These are phyloP conservation scores for Blastomyces percursus DNA, from an alignment of 2,329 filamentous ascomycete species.

Conservation along the genomic window DNA sequence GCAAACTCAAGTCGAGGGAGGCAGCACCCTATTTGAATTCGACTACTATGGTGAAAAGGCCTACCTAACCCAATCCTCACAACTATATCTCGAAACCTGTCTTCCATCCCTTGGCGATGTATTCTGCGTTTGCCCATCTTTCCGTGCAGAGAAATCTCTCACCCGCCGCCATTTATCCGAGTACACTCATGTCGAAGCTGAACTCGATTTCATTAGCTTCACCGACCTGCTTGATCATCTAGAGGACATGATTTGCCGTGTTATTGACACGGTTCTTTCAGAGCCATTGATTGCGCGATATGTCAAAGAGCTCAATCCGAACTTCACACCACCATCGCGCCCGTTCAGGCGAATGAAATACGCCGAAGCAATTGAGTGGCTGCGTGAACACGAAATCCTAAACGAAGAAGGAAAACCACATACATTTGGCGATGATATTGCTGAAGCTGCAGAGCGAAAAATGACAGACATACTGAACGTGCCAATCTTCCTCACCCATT, in stretches of 20 bases:
- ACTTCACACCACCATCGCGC: slow-evolving; percentile 67
- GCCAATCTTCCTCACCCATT: slow-evolving; percentile 94
- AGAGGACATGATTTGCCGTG: slow-evolving; percentile 76
- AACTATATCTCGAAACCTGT: slow-evolving; percentile 94
- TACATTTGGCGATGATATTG: slow-evolving; percentile 92
- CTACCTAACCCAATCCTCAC: slow-evolving; percentile 92
- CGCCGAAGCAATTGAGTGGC: slow-evolving; percentile 86
- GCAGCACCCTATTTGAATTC: slow-evolving; percentile 79
- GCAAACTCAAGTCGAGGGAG: slow-evolving; percentile 90
- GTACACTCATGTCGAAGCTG: slow-evolving; percentile 93
- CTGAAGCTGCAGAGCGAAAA: slow-evolving; percentile 86
- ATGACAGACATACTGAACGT: slow-evolving; percentile 97
- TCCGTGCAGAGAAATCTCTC: slow-evolving; percentile 92
- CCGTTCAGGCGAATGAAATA: slow-evolving; percentile 96
- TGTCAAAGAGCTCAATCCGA: slow-evolving; percentile 81
- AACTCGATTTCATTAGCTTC: slow-evolving; percentile 93
- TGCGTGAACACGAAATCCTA: slow-evolving; percentile 75
- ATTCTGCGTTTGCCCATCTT: slow-evolving; percentile 97
- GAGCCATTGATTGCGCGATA: slow-evolving; percentile 61
- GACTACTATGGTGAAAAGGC: slow-evolving; percentile 82
- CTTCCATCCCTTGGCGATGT: slow-evolving; percentile 85
- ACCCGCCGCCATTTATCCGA: slow-evolving; percentile 91
- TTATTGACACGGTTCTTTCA: slow-evolving; percentile 64
- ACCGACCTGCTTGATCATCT: slow-evolving; percentile 77
- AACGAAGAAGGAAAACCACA: slow-evolving; percentile 91